Evolutionary conservation across 768 basidiomycete genomes (phyloP).

Genomic region (Russula foetens): DNA sequence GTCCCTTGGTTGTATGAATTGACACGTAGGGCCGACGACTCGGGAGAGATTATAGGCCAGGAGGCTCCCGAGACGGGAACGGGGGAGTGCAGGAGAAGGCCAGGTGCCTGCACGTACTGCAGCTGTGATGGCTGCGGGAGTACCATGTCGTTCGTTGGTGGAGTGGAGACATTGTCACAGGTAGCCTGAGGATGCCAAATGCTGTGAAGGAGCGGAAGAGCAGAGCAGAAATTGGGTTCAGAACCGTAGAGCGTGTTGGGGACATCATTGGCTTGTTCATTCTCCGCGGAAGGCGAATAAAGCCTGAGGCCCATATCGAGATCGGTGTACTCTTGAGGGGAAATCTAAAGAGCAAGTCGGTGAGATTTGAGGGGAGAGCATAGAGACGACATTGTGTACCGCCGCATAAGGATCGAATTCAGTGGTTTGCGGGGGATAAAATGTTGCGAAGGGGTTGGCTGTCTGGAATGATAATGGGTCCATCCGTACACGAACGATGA

Average conservation of each 20-base stretch:
- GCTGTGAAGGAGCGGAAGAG: conserved; percentile 4
- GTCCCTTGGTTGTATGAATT: neutral
- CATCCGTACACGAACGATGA: neutral
- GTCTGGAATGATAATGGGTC: conserved; percentile 11
- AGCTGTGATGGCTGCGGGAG: neutral
- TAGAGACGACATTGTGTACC: neutral
- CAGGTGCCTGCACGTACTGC: conserved; percentile 2
- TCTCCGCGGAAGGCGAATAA: conserved; percentile 1
- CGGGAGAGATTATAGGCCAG: conserved; percentile 10
- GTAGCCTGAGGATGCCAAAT: conserved; percentile 10
- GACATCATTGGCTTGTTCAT: neutral
- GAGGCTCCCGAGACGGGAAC: conserved; percentile 15
- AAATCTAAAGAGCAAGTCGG: conserved; percentile 5
- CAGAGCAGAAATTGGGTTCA: conserved; percentile 1
- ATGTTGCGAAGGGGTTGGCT: conserved; percentile 12
- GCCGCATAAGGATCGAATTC: conserved; percentile 8
- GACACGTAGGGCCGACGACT: conserved; percentile 1
- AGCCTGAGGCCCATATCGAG: conserved; percentile 5
- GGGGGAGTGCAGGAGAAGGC: conserved; percentile 17
- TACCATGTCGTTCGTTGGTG: neutral
- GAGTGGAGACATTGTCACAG: neutral
- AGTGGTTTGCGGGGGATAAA: conserved; percentile 9
- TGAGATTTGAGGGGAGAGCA: neutral
- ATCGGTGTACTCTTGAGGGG: conserved; percentile 8
- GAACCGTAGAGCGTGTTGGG: neutral